Base-by-base conservation (phyloP, 1,284 basidiomycete species). In the Melampsora larici-populina region DNA sequence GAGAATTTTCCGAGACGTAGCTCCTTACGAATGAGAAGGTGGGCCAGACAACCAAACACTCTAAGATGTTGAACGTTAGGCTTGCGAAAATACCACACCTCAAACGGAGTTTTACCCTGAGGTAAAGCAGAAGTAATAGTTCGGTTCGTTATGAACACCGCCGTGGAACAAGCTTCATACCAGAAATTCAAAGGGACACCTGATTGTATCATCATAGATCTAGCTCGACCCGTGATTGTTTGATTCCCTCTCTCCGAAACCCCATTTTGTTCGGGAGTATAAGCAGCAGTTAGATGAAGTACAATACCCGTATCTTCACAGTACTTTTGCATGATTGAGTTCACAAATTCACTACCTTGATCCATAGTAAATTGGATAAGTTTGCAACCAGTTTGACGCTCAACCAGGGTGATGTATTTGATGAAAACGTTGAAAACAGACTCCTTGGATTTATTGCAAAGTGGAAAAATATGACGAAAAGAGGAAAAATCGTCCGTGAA, bases 301-400 rank as follows among this genome's bases (percentile, higher is more conserved):
- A 17, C 21, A 43, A 69, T 69, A 7, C 36, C 36, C 29, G 17
- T 36, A 4, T 33, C 33, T 2, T 26, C 17, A 21, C 40, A 60
- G 33, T 31, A 70, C 4, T 31, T 24, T 7, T 48, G 33, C 29
- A 66, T 29, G 46, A n/a, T 18, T 8, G 64, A 2, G 21, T 66
- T 66, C 15, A 66, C 21, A 43, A 66, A 66, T 66, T 66, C 64
- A 18, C 33, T 33, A 17, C 64, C 64, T 66, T 43, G 26, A 66
- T 66, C 64, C n/a, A 36, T 40, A 7, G 33, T 31, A 8, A 66
- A 33, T 18, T 40, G 13, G 6, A 43, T 33, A 1, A 43, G 64
- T 40, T 66, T 40, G 17, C 46, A 36, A 2, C 64, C 64, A 36
- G 46, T 40, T 3, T 43, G 64, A 33, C 46, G 4, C n/a, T 31